phyloP scores from a whole-genome alignment of 1,139 yeast species.

The Starmera stellimalicola region DNA sequence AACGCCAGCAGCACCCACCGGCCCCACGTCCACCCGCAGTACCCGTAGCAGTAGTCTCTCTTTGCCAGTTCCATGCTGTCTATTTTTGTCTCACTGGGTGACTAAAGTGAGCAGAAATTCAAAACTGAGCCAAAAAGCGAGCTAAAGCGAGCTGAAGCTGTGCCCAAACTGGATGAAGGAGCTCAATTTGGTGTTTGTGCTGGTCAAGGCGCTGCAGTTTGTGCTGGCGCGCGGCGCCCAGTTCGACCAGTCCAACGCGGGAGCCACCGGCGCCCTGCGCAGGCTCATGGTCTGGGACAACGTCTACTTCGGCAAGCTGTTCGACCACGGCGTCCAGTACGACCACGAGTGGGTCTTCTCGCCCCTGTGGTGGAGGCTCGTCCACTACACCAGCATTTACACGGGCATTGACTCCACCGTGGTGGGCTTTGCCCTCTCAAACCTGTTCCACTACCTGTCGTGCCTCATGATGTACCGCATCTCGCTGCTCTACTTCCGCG shows the following conservation, averaged over 20 bases:
- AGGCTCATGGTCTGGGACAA: constrained; percentile 77
- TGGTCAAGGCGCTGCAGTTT: too few relatives aligned
- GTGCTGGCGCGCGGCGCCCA: constrained; percentile 3
- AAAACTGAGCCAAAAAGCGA: too few relatives aligned
- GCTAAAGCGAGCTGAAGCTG: too few relatives aligned
- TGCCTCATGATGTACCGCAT: constrained; percentile 40
- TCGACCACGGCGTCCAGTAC: constrained; percentile 37
- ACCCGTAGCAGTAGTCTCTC: background rate
- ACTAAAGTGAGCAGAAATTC: too few relatives aligned
- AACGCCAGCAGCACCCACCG: constrained; percentile 44
- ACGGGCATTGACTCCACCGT: constrained; percentile 4
- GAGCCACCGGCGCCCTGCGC: constrained; percentile 20
- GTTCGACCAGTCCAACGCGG: constrained; percentile 16
- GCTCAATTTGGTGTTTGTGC: too few relatives aligned
- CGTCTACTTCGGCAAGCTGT: constrained; percentile 60
- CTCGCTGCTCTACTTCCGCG: constrained; percentile 30
- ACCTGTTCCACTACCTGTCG: constrained; percentile 42
- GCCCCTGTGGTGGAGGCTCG: constrained; percentile 59
- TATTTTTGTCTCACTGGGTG: too few relatives aligned
- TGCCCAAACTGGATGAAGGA: too few relatives aligned
- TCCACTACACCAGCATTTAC: constrained; percentile 20
- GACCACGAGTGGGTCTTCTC: constrained; percentile 93
- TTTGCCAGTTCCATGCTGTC: too few relatives aligned
- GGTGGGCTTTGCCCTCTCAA: constrained; percentile 29
- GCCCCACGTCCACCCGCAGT: constrained; percentile 17